Evolutionary conservation across 495 filamentous ascomycete genomes (phyloP).

Genomic region (Tirmania nivea): DNA sequence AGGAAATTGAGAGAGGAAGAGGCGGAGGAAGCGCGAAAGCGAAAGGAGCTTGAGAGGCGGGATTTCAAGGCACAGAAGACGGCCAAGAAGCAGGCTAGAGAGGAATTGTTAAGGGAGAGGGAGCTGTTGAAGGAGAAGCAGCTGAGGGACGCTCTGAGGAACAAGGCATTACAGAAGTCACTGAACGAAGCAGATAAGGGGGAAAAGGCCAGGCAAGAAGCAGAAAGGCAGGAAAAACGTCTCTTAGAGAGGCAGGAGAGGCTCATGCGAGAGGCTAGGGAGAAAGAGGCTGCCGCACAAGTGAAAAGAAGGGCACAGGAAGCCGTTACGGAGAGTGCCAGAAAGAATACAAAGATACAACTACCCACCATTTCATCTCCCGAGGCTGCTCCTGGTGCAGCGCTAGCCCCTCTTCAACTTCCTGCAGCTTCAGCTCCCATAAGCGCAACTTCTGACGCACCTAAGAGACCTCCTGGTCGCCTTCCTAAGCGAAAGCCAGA

Average conservation of each 20-base stretch:
- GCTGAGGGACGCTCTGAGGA: slow-evolving; percentile 1
- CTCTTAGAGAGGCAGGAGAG: not conserved
- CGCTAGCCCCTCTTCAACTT: not conserved
- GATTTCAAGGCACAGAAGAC: slow-evolving; percentile 8
- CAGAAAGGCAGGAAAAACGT: slow-evolving; percentile 6
- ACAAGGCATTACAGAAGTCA: slow-evolving; percentile 5
- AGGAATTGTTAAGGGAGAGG: not conserved
- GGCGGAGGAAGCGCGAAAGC: not conserved
- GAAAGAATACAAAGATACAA: not conserved
- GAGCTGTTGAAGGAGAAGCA: slow-evolving; percentile 9
- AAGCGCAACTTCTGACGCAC: not conserved
- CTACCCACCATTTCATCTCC: not conserved
- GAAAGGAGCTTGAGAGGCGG: slow-evolving; percentile 5
- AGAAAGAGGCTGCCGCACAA: slow-evolving; percentile 6
- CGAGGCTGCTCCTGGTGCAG: not conserved
- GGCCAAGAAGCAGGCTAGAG: not conserved
- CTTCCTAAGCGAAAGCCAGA: not conserved
- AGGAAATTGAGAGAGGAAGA: not conserved
- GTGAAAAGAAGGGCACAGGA: not conserved
- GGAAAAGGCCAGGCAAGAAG: slow-evolving; percentile 3
- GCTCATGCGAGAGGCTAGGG: slow-evolving; percentile 1
- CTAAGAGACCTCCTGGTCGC: not conserved
- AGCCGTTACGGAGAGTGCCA: not conserved
- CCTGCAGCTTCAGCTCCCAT: not conserved
- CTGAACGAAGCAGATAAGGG: not conserved